Conservation (phyloP, 331 rosid genomes). For the Quercus phellos region DNA sequence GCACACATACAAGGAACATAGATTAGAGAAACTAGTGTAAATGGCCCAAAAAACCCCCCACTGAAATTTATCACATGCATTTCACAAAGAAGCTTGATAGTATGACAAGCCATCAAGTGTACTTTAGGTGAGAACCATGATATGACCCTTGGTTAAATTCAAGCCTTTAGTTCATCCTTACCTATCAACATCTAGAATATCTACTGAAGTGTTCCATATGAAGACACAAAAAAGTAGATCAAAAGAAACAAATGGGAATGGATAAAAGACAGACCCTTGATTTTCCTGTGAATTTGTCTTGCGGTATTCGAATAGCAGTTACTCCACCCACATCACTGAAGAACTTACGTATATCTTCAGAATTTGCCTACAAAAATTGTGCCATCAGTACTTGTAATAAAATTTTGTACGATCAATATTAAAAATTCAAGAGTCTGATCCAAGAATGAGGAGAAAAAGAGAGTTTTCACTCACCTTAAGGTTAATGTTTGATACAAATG, state of each 20-base stretch:
- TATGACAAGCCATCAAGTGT: background rate
- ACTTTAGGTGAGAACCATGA: background rate
- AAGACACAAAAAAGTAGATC: background rate
- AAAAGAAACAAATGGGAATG: background rate
- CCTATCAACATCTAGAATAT: background rate
- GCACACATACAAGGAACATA: background rate
- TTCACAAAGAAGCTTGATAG: background rate
- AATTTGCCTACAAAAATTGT: conserved; percentile 55
- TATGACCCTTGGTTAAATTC: too few species aligned
- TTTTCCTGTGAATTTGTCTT: conserved; percentile 83
- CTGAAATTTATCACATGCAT: background rate
- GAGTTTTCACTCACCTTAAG: conserved; percentile 38
- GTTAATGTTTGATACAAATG: conserved; percentile 69
- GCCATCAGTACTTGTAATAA: conserved; percentile 12
- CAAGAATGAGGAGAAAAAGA: background rate
- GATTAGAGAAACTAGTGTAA: background rate
- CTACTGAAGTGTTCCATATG: conserved; percentile 1
- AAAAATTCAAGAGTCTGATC: background rate
- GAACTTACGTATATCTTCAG: conserved; percentile 63
- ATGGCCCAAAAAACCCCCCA: background rate
- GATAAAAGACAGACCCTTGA: conserved; percentile 59
- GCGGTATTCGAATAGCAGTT: conserved; percentile 68
- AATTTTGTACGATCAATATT: conserved; percentile 16
- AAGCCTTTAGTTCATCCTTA: background rate
- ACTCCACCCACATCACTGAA: conserved; percentile 84